A percentile compares a stretch with the other conserved stretches of the same genome.
Conservation (phyloP, 2,329 filamentous ascomycete species). For the Xylaria sp. region DNA sequence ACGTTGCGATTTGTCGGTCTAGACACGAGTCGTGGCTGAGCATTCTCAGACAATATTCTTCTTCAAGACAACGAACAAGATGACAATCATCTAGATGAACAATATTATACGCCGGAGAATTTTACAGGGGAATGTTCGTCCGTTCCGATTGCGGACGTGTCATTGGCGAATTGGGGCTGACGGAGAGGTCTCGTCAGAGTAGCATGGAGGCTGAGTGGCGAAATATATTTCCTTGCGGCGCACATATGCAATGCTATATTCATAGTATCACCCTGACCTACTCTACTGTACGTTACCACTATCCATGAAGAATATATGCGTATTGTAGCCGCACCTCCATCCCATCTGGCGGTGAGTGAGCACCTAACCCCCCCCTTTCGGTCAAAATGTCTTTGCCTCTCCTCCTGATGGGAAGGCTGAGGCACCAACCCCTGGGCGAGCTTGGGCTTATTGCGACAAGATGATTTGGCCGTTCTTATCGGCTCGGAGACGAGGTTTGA, state of each 20-base stretch:
- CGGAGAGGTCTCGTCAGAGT: conserved; percentile 12
- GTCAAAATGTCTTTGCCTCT: too few species aligned
- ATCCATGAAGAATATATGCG: not conserved
- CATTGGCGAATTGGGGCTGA: not conserved
- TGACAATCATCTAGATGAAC: not conserved
- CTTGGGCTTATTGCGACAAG: not conserved
- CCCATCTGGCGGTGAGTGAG: conserved; percentile 21
- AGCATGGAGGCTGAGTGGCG: conserved; percentile 19
- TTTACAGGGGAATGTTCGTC: too few species aligned
- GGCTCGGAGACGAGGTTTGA: not conserved
- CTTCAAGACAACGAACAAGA: too few species aligned
- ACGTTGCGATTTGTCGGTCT: too few species aligned
- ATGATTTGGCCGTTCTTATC: conserved; percentile 9
- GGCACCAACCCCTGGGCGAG: not conserved
- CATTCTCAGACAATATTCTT: too few species aligned
- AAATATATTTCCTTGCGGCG: not conserved
- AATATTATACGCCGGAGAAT: not conserved
- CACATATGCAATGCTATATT: conserved; percentile 11
- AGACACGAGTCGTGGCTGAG: too few species aligned
- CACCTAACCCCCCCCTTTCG: too few species aligned
- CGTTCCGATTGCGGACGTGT: not conserved
- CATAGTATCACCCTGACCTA: conserved; percentile 5
- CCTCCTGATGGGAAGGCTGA: conserved; percentile 14
- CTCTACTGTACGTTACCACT: not conserved
- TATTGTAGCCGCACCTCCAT: not conserved